Conservation (phyloP, 1,284 basidiomycete genomes). For the Amylostereum areolatum region DNA sequence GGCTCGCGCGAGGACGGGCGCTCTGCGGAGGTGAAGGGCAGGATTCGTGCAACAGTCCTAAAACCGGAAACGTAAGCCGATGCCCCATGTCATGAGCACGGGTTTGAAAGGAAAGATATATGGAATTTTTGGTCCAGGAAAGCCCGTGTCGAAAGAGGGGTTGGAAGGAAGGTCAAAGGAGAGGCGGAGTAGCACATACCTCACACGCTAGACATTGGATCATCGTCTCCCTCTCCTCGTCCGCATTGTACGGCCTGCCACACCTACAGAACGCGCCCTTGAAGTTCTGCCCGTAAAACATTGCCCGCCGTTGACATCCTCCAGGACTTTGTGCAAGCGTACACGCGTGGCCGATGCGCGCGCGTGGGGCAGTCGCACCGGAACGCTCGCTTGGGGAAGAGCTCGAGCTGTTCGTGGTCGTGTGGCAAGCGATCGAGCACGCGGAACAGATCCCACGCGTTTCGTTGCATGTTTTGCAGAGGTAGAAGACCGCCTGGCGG, state of each 20-base stretch:
- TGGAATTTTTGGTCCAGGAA: no score
- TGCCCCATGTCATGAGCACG: no score
- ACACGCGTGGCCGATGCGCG: constrained; percentile 51
- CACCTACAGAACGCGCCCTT: constrained; percentile 65
- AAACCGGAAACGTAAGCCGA: neutral
- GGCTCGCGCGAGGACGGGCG: constrained; percentile 43
- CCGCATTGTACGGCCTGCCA: constrained; percentile 59
- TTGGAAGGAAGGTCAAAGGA: no score
- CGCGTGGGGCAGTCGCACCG: constrained; percentile 76
- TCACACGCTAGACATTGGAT: constrained; percentile 80
- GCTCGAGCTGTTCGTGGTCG: constrained; percentile 75
- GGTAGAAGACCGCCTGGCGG: constrained; percentile 67
- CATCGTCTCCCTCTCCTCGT: constrained; percentile 73
- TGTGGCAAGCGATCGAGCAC: constrained; percentile 80
- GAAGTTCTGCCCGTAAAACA: constrained; percentile 68
- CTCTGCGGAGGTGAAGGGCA: constrained; percentile 72
- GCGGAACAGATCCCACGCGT: constrained; percentile 61
- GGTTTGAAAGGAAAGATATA: no score
- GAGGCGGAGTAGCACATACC: constrained; percentile 36
- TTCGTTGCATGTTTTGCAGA: constrained; percentile 64
- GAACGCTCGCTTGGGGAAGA: constrained; percentile 77
- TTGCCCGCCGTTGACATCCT: constrained; percentile 56
- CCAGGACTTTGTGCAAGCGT: constrained; percentile 47
- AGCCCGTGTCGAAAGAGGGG: no score
- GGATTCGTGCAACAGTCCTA: constrained; percentile 85